These are phyloP conservation scores for Suillus variegatus DNA, from an alignment of 768 basidiomycete genomes.

Conservation along the genomic window DNA sequence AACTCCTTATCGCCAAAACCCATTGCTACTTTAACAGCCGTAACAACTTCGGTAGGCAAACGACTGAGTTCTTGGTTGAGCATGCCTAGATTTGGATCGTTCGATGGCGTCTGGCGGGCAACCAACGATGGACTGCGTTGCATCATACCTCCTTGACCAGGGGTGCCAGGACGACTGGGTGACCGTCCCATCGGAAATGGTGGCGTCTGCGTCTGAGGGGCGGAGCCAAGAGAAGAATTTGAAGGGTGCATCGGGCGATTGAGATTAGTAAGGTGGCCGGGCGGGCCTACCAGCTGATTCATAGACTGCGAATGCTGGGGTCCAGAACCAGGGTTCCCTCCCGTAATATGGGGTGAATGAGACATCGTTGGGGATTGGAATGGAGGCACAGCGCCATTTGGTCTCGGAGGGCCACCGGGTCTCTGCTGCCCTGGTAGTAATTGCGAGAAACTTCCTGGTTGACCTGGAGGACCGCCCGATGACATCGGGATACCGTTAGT, in stretches of 20 bases:
- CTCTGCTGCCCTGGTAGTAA: slow-evolving; percentile 37
- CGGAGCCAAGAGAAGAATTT: slow-evolving; percentile 39
- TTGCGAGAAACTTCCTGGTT: slow-evolving; percentile 34
- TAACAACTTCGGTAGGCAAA: slow-evolving; percentile 39
- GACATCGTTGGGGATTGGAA: slow-evolving; percentile 70
- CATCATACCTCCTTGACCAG: slow-evolving; percentile 44
- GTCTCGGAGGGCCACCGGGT: slow-evolving; percentile 32
- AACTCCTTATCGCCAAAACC: slow-evolving; percentile 50
- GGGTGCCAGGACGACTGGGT: slow-evolving; percentile 61
- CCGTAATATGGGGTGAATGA: slow-evolving; percentile 54
- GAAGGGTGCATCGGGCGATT: slow-evolving; percentile 53
- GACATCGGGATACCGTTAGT: slow-evolving; percentile 46
- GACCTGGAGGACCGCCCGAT: slow-evolving; percentile 28
- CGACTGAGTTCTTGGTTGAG: slow-evolving; percentile 44
- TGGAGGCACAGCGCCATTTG: slow-evolving; percentile 45
- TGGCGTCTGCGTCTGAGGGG: slow-evolving; percentile 41
- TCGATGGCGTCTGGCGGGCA: slow-evolving; percentile 44
- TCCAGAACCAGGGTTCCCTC: slow-evolving; percentile 32
- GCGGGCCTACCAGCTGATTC: slow-evolving; percentile 49
- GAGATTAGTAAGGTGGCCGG: slow-evolving; percentile 51
- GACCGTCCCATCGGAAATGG: slow-evolving; percentile 51
- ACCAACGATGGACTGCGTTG: slow-evolving; percentile 62
- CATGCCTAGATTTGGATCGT: slow-evolving; percentile 16
- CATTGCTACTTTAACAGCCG: slow-evolving; percentile 41
- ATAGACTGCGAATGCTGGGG: slow-evolving; percentile 40